phyloP scores from a whole-genome alignment of 495 filamentous ascomycete species.

The Hypoxylon intermedium region DNA sequence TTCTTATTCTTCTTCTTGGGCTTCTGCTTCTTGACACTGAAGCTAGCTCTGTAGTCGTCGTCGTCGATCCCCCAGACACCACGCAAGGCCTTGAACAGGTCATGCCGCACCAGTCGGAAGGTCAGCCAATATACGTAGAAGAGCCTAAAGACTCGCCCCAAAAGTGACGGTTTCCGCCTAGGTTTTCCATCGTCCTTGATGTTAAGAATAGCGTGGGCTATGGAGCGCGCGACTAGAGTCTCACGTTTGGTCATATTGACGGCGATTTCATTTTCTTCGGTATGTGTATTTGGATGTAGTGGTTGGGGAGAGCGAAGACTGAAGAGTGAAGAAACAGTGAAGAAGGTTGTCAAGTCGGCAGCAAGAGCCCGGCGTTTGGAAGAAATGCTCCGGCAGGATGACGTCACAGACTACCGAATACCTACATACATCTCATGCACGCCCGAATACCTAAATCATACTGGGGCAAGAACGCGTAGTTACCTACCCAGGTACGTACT shows the following conservation, averaged over 20 bases:
- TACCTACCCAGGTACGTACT: no score
- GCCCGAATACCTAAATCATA: no score
- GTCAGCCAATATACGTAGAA: conserved; percentile 50
- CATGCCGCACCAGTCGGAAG: conserved; percentile 47
- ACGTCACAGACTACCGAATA: conserved; percentile 27
- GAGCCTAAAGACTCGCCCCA: conserved; percentile 43
- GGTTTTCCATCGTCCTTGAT: conserved; percentile 27
- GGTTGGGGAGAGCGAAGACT: no score
- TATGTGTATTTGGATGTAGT: no score
- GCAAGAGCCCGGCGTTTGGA: conserved; percentile 2
- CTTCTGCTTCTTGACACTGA: conserved; percentile 46
- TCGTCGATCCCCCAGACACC: conserved; percentile 60
- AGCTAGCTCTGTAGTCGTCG: conserved; percentile 61
- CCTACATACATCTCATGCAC: no score
- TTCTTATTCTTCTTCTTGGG: conserved; percentile 16
- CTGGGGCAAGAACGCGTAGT: no score
- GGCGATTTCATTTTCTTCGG: conserved; percentile 2
- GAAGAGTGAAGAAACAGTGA: neutral
- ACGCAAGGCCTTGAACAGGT: conserved; percentile 46
- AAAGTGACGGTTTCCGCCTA: conserved; percentile 27
- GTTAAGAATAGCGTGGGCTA: conserved; percentile 40
- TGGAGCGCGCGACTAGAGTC: conserved; percentile 44
- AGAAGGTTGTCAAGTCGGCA: neutral
- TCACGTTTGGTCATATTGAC: conserved; percentile 36
- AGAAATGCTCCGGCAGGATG: conserved; percentile 25